Evolutionary conservation across 1,284 basidiomycete species (phyloP).

Genomic region (Ustilago hordei): DNA sequence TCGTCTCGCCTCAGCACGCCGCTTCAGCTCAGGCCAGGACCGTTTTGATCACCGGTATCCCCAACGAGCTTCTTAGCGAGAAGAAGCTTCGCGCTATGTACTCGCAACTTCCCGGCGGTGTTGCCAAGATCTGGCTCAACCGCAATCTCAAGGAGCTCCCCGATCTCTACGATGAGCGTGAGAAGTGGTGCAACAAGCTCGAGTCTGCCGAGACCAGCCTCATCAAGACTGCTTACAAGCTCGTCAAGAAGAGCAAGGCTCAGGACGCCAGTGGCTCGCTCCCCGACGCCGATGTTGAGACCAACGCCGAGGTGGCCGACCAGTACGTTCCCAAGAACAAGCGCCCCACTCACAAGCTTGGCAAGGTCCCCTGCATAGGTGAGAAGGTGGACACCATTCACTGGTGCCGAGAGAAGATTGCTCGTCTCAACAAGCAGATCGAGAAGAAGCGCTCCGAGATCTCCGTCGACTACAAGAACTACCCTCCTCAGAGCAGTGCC

Average conservation of each 20-base stretch:
- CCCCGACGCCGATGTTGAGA: conserved; percentile 51
- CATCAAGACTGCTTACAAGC: conserved; percentile 80
- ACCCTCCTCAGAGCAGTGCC: conserved; percentile 73
- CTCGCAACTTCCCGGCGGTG: conserved; percentile 82
- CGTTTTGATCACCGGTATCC: conserved; percentile 88
- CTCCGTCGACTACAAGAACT: conserved; percentile 72
- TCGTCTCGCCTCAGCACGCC: conserved; percentile 81
- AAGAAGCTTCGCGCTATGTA: conserved; percentile 79
- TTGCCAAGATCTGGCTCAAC: conserved; percentile 90
- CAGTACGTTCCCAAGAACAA: conserved; percentile 66
- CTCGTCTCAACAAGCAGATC: conserved; percentile 73
- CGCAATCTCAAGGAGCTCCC: conserved; percentile 84
- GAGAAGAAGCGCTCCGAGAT: conserved; percentile 76
- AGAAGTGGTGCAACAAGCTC: conserved; percentile 80
- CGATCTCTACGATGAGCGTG: conserved; percentile 81
- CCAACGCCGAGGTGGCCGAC: conserved; percentile 57
- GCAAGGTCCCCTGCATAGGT: conserved; percentile 75
- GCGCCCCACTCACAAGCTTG: conserved; percentile 83
- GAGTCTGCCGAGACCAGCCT: conserved; percentile 86
- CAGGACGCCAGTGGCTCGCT: conserved; percentile 45
- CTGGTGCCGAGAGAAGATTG: conserved; percentile 79
- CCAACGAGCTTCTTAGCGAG: conserved; percentile 78
- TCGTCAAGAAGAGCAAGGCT: conserved; percentile 68
- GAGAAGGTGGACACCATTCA: conserved; percentile 85
- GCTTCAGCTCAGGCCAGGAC: conserved; percentile 85